phyloP scores from a whole-genome alignment of 2,329 filamentous ascomycete genomes.

The Cadophora luteo-olivacea region DNA sequence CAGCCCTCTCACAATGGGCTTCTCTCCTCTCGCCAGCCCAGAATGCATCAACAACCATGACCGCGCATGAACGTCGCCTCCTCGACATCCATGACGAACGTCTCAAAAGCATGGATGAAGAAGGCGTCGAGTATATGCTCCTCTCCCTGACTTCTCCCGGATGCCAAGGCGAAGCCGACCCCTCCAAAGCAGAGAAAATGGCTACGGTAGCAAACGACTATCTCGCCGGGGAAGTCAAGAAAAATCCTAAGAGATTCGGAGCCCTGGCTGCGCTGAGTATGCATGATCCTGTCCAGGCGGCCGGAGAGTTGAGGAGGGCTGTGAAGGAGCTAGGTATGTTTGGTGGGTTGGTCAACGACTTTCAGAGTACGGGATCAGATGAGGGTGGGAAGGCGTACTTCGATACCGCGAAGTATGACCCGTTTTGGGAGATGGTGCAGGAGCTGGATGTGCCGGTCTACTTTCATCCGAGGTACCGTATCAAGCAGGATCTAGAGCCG shows the following conservation, averaged over 20 bases:
- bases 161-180: conserved; percentile 53
- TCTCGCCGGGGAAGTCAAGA: conserved; percentile 35
- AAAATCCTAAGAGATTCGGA: conserved; percentile 49
- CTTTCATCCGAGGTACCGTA: conserved; percentile 59
- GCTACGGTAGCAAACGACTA: conserved; percentile 48
- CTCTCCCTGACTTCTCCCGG: conserved; percentile 57
- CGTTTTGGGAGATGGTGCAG: conserved; percentile 64
- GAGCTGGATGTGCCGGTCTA: conserved; percentile 70
- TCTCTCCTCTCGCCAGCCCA: conserved; percentile 26
- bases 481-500: conserved; percentile 40
- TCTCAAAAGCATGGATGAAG: conserved; percentile 52
- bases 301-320: conserved; percentile 57
- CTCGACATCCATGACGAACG: conserved; percentile 52
- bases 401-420: conserved; percentile 64
- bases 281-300: conserved; percentile 59
- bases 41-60: conserved; percentile 54
- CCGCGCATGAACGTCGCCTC: conserved; percentile 63
- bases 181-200: conserved; percentile 50
- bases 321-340: conserved; percentile 64
- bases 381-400: conserved; percentile 70
- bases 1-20: conserved; percentile 26
- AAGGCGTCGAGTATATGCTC: conserved; percentile 57
- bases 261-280: conserved; percentile 58
- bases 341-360: conserved; percentile 67
- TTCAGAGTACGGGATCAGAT: conserved; percentile 59